Conservation (phyloP, 345 rosid species). For the Brassica incana region DNA sequence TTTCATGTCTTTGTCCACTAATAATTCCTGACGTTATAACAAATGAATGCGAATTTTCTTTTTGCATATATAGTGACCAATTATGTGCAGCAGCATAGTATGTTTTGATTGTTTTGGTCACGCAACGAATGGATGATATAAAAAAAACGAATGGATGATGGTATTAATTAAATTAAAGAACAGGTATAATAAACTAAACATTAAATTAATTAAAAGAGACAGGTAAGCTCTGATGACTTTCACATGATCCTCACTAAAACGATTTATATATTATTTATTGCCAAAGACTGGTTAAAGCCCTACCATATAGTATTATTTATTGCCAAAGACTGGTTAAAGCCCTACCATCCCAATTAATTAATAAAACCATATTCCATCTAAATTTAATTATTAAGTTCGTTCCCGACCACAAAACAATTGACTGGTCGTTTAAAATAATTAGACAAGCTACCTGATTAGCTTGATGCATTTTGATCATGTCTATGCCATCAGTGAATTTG, state of each 20-base stretch:
- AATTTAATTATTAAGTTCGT: conserved; percentile 14
- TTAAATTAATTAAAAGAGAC: conserved; percentile 23
- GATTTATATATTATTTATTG: conserved; percentile 22
- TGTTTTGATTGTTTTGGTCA: neutral
- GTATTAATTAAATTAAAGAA: neutral
- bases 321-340: conserved; percentile 26
- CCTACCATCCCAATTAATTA: conserved; percentile 32
- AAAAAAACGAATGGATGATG: conserved; percentile 22
- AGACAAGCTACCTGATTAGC: conserved; percentile 2
- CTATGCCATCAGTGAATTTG: conserved; percentile 5
- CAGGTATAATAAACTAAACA: neutral
- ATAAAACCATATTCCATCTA: conserved; percentile 6
- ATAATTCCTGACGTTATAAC: neutral
- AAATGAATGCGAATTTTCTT: neutral
- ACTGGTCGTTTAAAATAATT: neutral
- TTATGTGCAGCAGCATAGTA: conserved; percentile 1
- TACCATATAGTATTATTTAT: conserved; percentile 1
- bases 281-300: conserved; percentile 20
- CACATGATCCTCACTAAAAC: conserved; percentile 43
- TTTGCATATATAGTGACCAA: neutral
- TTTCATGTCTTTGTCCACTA: conserved; percentile 1
- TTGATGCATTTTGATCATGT: neutral
- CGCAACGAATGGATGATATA: conserved; percentile 26
- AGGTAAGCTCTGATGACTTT: conserved; percentile 39
- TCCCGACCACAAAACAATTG: neutral